Percentiles rank a stretch among this genome's conserved stretches.
These are phyloP conservation scores for Kodamaea kakaduensis DNA, from an alignment of 805 yeast genomes.

Conservation along the genomic window DNA sequence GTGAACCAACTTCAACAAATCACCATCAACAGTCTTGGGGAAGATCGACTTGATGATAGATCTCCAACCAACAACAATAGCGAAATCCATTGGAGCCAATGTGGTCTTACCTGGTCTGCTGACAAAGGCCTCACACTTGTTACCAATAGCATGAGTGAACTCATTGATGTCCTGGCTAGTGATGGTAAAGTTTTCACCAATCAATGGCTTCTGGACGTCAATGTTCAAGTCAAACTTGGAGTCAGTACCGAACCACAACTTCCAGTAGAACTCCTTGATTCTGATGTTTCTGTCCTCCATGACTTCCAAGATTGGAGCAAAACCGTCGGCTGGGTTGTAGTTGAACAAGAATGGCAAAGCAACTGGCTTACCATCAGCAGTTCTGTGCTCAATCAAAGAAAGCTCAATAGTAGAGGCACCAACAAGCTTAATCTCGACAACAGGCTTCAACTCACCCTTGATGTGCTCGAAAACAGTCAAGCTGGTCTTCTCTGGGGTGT, in stretches of 20 bases:
- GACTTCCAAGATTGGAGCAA: conserved; percentile 88
- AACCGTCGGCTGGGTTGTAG: conserved; percentile 84
- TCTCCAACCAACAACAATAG: conserved; percentile 97
- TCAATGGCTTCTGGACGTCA: conserved; percentile 66
- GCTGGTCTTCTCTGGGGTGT: conserved; percentile 50
- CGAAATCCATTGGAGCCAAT: conserved; percentile 98
- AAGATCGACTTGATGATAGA: conserved; percentile 97
- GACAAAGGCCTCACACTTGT: conserved; percentile 94
- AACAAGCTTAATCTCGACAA: conserved; percentile 57
- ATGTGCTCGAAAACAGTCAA: conserved; percentile 66
- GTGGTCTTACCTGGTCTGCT: conserved; percentile 79
- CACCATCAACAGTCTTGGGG: conserved; percentile 96
- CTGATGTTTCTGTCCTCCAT: conserved; percentile 88
- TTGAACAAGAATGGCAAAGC: conserved; percentile 73
- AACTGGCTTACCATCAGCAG: conserved; percentile 69
- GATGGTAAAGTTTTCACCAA: conserved; percentile 65
- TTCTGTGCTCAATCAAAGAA: conserved; percentile 81
- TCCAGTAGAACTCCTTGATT: conserved; percentile 96
- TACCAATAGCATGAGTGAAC: conserved; percentile 95
- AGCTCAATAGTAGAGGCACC: conserved; percentile 57
- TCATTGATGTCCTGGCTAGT: conserved; percentile 78
- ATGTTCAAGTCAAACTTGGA: conserved; percentile 63
- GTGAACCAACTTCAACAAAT: conserved; percentile 88
- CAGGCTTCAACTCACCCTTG: conserved; percentile 65
- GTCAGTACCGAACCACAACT: conserved; percentile 79